A percentile compares a stretch with the other conserved stretches of the same genome.
Evolutionary conservation across 1,284 basidiomycete species (phyloP).

Genomic region (Moesziomyces antarcticus): DNA sequence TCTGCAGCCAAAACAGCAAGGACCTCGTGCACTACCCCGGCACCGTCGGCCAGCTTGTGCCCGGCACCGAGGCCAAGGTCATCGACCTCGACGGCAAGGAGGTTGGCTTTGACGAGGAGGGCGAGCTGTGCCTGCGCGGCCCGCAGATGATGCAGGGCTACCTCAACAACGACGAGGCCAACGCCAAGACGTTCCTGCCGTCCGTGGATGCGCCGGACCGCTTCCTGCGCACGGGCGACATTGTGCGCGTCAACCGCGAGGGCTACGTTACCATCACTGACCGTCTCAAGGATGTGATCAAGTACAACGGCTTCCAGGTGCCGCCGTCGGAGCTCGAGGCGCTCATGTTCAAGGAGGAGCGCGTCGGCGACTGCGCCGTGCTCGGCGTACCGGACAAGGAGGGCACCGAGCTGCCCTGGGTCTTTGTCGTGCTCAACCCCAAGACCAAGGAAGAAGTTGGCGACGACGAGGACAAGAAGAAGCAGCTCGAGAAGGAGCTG

Average conservation of each 20-base stretch:
- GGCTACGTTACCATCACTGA: constrained; percentile 64
- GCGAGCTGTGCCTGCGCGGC: constrained; percentile 62
- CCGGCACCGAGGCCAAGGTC: constrained; percentile 60
- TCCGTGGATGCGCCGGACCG: constrained; percentile 25
- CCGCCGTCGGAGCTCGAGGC: constrained; percentile 64
- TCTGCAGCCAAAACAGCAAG: constrained; percentile 56
- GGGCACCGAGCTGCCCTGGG: constrained; percentile 58
- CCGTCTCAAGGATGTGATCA: constrained; percentile 66
- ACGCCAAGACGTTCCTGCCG: constrained; percentile 49
- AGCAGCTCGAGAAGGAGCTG: constrained; percentile 35
- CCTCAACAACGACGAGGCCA: constrained; percentile 62
- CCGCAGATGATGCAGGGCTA: constrained; percentile 67
- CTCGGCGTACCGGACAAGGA: constrained; percentile 46
- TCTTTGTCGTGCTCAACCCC: constrained; percentile 48
- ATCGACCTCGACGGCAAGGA: constrained; percentile 49
- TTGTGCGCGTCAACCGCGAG: constrained; percentile 54
- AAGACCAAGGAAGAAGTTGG: constrained; percentile 16
- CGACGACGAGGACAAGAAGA: constrained; percentile 33
- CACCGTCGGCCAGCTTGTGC: constrained; percentile 57
- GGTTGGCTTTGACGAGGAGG: constrained; percentile 52
- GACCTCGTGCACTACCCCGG: constrained; percentile 51
- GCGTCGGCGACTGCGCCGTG: constrained; percentile 55
- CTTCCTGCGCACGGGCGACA: constrained; percentile 63
- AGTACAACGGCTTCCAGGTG: constrained; percentile 66
- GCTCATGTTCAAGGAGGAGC: constrained; percentile 48